Evolutionary conservation across 768 basidiomycete genomes (phyloP), one percentile per base, ranked within the genome.

Genomic region (Boletus subparvulus): DNA sequence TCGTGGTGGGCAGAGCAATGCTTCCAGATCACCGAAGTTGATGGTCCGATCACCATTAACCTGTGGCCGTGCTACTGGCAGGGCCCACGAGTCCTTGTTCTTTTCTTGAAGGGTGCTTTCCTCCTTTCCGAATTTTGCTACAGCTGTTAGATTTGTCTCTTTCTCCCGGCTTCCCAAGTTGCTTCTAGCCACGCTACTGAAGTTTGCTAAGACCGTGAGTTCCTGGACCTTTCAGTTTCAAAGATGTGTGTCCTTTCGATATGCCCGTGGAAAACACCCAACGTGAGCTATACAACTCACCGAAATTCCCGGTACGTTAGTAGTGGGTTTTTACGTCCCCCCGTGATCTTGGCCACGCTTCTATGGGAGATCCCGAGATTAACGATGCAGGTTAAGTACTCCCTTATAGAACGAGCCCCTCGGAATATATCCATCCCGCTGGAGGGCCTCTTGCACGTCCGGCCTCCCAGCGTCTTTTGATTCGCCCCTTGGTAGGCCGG

Each of bases 261-360:
- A 36, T 14, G 32, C 2, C 35, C 26, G 26, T 51, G 44, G 33
- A 47, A n/a, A 42, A 37, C 13, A 16, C 28, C 8, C 26, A 13
- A 30, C 30, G 33, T 32, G 37, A 39, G 45, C 26, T 28, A 43
- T 37, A 42, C 35, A 32, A 37, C 21, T 46, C 44, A 16, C 50
- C 26, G 53, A 43, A 28, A 26, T 21, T 21, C 21, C 21, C 21
- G 21, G 21, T 21, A 21, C 21, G 21, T 2, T 21, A 21, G 21
- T 21, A 21, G 21, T 21, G 21, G 21, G 21, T 21, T 21, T 21
- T 21, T 21, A 21, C 21, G 21, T 21, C 21, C 21, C 21, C 21
- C 21, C 2, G 21, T 63, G 61, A 55, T 49, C 44, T 43, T 53
- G 47, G 54, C 37, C 46, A 60, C 45, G 45, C 41, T 14, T 9